Evolutionary conservation across 345 rosid species (phyloP).

Genomic region (Mangifera indica): DNA sequence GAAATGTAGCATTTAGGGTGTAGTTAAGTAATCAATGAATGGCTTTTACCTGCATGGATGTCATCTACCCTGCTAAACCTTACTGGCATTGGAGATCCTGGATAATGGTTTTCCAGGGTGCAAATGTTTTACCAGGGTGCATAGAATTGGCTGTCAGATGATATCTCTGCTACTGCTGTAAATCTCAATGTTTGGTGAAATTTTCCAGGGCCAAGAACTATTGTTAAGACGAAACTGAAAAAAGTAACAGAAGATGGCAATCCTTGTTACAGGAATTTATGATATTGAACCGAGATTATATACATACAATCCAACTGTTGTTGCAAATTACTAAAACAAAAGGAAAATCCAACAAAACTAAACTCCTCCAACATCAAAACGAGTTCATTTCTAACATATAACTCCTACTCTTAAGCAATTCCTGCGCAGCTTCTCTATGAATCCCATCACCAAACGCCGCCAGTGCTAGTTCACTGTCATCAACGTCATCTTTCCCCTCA

Average conservation of each 20-base stretch:
- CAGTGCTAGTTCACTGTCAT: constrained; percentile 42
- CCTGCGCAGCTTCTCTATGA: constrained; percentile 32
- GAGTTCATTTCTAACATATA: constrained; percentile 49
- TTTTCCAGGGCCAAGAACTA: no score
- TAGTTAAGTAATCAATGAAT: neutral
- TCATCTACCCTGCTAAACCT: no score
- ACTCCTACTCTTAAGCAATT: constrained; percentile 38
- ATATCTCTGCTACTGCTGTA: no score
- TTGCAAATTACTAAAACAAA: neutral
- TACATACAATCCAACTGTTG: neutral
- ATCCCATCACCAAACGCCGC: constrained; percentile 40
- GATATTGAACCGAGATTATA: neutral
- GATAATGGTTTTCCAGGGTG: no score
- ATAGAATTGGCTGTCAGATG: no score
- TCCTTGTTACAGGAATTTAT: neutral
- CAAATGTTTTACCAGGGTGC: no score
- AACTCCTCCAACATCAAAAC: constrained; percentile 9
- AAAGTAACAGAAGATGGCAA: neutral
- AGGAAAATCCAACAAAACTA: neutral
- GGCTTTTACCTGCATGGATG: no score
- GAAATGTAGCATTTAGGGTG: neutral
- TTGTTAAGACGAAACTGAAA: no score
- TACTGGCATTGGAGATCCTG: no score
- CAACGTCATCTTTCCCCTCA: constrained; percentile 23
- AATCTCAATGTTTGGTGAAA: no score